phyloP scores from a whole-genome alignment of 306 rosid genomes.

The Prunus campanulata region DNA sequence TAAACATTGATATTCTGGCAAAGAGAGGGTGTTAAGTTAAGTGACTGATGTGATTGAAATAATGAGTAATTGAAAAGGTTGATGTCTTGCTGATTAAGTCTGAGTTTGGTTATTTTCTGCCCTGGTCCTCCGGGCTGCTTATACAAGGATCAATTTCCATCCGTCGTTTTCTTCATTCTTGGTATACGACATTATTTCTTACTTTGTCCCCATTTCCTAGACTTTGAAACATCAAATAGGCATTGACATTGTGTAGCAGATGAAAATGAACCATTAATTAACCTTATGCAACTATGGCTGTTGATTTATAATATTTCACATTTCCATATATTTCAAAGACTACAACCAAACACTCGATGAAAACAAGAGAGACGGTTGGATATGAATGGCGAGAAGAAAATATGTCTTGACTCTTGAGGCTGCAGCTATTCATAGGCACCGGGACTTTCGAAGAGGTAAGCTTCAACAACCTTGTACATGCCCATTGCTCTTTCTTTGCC shows the following conservation, averaged over 20 bases:
- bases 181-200: background rate
- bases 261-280: background rate
- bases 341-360: background rate
- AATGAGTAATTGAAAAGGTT: background rate
- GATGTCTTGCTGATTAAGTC: background rate
- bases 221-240: slow-evolving; percentile 6
- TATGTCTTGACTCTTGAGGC: no score
- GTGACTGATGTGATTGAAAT: background rate
- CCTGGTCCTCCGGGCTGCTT: background rate
- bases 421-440: slow-evolving; percentile 25
- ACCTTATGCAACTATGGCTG: background rate
- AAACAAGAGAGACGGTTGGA: background rate
- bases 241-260: background rate
- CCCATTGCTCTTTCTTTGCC: slow-evolving; percentile 35
- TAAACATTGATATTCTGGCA: background rate
- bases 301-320: background rate
- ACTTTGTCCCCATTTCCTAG: background rate
- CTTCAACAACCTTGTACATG: slow-evolving; percentile 31
- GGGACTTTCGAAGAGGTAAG: slow-evolving; percentile 30
- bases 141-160: no score
- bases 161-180: background rate
- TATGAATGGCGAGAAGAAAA: no score
- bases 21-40: background rate
- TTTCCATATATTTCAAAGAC: background rate
- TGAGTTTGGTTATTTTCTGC: background rate